Conservation (phyloP, 805 yeast species). For the Candida dajiaensis region DNA sequence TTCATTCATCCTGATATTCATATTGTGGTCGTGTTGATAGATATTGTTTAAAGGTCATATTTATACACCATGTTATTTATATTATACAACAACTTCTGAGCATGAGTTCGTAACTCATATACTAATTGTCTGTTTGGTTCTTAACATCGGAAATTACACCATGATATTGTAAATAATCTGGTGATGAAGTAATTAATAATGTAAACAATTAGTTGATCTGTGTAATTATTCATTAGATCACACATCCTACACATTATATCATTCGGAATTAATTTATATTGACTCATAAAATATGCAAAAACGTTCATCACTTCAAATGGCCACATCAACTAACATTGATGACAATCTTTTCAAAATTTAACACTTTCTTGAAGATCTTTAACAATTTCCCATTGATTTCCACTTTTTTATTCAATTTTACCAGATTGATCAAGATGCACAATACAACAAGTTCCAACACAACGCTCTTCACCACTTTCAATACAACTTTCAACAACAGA, state of each 20-base stretch:
- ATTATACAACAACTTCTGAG: no score
- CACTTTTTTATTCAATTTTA: slow-evolving; percentile 18
- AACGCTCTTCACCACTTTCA: slow-evolving; percentile 12
- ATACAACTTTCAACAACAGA: slow-evolving; percentile 5
- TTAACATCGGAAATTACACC: no score
- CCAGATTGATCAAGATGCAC: slow-evolving; percentile 15
- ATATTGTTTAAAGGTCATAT: no score
- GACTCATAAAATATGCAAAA: not conserved
- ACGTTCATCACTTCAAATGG: not conserved
- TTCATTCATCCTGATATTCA: no score
- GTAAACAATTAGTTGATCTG: no score
- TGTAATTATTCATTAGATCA: no score
- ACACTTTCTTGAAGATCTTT: slow-evolving; percentile 12
- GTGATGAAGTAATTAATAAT: no score
- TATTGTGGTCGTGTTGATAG: no score
- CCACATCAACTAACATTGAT: slow-evolving; percentile 15
- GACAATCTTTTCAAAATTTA: slow-evolving; percentile 16
- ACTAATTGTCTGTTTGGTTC: no score
- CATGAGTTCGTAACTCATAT: no score
- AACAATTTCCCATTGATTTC: slow-evolving; percentile 12
- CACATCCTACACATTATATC: not conserved
- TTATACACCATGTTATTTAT: no score
- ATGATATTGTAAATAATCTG: no score
- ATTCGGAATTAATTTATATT: not conserved
- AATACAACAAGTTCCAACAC: slow-evolving; percentile 15